phyloP scores from a whole-genome alignment of 805 yeast species.

The Metschnikowia drakensbergensis region DNA sequence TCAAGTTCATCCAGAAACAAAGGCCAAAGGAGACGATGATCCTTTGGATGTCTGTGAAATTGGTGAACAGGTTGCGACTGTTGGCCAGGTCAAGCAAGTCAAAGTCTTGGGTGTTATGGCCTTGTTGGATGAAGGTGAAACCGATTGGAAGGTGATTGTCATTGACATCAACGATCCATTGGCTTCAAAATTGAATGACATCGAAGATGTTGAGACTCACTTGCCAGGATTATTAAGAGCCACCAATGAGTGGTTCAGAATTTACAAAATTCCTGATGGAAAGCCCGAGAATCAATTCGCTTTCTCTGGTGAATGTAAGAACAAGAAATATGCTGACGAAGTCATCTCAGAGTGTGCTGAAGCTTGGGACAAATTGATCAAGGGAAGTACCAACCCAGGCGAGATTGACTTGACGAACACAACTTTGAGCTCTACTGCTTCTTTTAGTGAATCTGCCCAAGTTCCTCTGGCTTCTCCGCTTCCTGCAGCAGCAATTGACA shows the following conservation, averaged over 20 bases:
- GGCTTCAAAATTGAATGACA: conserved; percentile 54
- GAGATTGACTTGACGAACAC: conserved; percentile 48
- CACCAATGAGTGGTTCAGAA: conserved; percentile 75
- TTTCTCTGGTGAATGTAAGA: conserved; percentile 63
- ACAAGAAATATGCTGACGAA: conserved; percentile 40
- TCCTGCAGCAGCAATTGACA: conserved; percentile 92
- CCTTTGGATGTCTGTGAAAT: conserved; percentile 49
- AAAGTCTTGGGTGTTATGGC: conserved; percentile 73
- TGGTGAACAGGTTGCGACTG: conserved; percentile 43
- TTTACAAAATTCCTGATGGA: conserved; percentile 80
- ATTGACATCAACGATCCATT: conserved; percentile 66
- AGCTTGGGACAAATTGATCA: conserved; percentile 63
- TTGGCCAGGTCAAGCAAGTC: conserved; percentile 50
- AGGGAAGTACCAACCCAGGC: conserved; percentile 35
- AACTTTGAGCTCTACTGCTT: conserved; percentile 44
- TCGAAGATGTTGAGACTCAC: conserved; percentile 61
- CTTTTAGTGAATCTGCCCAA: conserved; percentile 44
- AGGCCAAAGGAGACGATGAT: conserved; percentile 47
- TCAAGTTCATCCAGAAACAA: conserved; percentile 40
- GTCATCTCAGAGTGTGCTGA: conserved; percentile 41
- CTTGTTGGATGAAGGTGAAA: conserved; percentile 87
- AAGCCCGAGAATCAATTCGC: conserved; percentile 75
- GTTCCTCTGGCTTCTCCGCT: conserved; percentile 69
- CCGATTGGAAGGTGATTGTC: conserved; percentile 89
- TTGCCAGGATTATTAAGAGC: conserved; percentile 71